Evolutionary conservation across 345 rosid genomes (phyloP), one percentile per base, ranked within the genome.

Genomic region (Ceriops tagal): DNA sequence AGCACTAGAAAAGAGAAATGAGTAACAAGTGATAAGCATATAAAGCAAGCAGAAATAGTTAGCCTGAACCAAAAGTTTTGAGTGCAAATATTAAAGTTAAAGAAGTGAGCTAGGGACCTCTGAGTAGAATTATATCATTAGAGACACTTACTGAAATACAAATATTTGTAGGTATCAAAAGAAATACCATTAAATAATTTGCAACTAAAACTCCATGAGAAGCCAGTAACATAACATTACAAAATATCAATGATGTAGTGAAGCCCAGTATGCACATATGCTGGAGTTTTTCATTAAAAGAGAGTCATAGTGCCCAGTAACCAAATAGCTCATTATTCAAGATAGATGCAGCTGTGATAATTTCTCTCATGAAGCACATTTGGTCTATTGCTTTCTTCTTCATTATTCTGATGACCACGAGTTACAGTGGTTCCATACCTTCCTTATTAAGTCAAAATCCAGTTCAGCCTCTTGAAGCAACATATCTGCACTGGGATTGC

Each of bases 401-500:
- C 34, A n/a, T 37, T 64, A 73, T 4, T 1, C 34, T 37, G 47
- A 49, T 43, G 8, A 65, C n/a, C 35, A 46, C 52, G 56, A 56
- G 46, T 21, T 62, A 20, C 35, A 61, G 49, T 18, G 20, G 49
- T 31, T 39, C 20, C 61, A 35, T 75, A 93, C 99, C 96, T 95
- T 95, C 58, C 61, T 87, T 49, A 95, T 89, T 71, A 92, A 78
- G 80, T 92, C 82, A 65, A 83, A 57, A 83, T 95, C 97, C 73
- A 95, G 92, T 83, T 95, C 96, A 62, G 78, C 77, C 76, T 86
- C 97, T 71, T 74, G 75, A 65, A 95, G 89, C 78, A 95, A 72
- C 99, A 95, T 95, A 76, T 95, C 99, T 2, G 97, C 97, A 75
- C 99, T 91, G 3, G 99, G 99, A 73, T 95, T 95, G 37, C 99